Evolutionary conservation across 768 basidiomycete genomes (phyloP).

Genomic region (Lactarius deliciosus): DNA sequence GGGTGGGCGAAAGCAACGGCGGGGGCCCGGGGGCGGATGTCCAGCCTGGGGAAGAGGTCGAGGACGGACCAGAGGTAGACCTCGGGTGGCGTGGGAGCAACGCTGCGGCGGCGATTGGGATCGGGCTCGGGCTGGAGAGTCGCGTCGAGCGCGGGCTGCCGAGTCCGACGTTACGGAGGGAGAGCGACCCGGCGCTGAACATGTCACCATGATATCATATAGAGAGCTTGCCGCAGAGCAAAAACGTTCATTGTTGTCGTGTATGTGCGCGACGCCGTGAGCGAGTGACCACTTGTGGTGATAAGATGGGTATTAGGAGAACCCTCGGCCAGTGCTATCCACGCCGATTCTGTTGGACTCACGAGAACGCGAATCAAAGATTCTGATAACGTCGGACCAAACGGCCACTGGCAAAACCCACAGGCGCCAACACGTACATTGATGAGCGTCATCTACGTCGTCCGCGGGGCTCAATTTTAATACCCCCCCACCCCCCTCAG

Average conservation of each 20-base stretch:
- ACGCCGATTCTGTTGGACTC: neutral
- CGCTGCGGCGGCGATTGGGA: constrained; percentile 33
- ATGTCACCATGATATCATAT: constrained; percentile 15
- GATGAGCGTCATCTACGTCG: no score
- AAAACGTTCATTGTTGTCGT: neutral
- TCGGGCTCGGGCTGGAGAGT: constrained; percentile 34
- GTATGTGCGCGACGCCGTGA: neutral
- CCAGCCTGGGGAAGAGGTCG: constrained; percentile 25
- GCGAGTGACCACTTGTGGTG: neutral
- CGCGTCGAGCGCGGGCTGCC: constrained; percentile 18
- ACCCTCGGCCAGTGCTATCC: neutral
- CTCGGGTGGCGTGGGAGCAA: constrained; percentile 40
- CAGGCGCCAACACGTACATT: no score
- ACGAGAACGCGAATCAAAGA: no score
- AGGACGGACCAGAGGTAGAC: constrained; percentile 34
- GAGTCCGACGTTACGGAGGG: constrained; percentile 29
- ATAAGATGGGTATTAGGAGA: neutral
- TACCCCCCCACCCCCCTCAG: no score
- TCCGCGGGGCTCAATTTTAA: neutral
- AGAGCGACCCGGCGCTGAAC: constrained; percentile 22
- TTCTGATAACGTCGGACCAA: no score
- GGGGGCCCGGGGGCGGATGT: constrained; percentile 4
- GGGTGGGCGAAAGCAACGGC: constrained; percentile 29
- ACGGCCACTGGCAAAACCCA: no score
- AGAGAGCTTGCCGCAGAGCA: neutral